These are phyloP conservation scores for Coix lacrymajobi DNA, from an alignment of 176 grass and related monocot species.

Conservation along the genomic window DNA sequence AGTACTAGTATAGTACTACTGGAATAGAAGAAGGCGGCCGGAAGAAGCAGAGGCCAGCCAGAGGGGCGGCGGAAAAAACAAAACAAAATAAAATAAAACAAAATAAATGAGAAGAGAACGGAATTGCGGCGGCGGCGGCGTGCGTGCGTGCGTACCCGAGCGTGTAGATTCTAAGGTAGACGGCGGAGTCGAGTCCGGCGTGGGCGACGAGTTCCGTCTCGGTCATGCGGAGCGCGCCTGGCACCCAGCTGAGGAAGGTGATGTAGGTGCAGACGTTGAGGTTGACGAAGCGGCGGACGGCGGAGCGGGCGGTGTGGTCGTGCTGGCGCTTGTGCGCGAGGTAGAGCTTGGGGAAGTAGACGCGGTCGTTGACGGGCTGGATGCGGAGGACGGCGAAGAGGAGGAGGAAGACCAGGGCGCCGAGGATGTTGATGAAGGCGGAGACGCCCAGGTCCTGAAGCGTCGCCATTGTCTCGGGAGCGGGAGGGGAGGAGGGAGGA, in stretches of 20 bases:
- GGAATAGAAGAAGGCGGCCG: not conserved
- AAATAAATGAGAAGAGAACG: no score
- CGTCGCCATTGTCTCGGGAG: conserved; percentile 51
- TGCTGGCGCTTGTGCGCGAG: conserved; percentile 29
- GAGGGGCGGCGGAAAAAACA: no score
- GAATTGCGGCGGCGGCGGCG: no score
- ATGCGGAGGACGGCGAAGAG: conserved; percentile 89
- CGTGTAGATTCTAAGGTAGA: conserved; percentile 94
- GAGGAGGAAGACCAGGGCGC: conserved; percentile 80
- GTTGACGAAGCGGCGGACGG: conserved; percentile 70
- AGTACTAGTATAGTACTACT: no score
- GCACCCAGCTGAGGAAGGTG: conserved; percentile 88
- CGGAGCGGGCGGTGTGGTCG: conserved; percentile 11
- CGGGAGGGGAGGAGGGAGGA: not conserved
- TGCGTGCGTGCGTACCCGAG: no score
- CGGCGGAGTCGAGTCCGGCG: conserved; percentile 84
- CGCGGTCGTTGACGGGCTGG: conserved; percentile 89
- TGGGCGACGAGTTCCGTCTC: conserved; percentile 68
- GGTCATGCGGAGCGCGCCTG: conserved; percentile 70
- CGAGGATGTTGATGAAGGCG: conserved; percentile 86
- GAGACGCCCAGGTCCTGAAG: conserved; percentile 86
- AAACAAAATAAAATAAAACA: no score
- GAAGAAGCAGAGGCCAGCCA: no score
- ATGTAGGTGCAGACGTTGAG: conserved; percentile 86
- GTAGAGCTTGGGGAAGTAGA: conserved; percentile 98